Evolutionary conservation across 495 filamentous ascomycete genomes (phyloP).

Genomic region (Rhypophila decipiens): DNA sequence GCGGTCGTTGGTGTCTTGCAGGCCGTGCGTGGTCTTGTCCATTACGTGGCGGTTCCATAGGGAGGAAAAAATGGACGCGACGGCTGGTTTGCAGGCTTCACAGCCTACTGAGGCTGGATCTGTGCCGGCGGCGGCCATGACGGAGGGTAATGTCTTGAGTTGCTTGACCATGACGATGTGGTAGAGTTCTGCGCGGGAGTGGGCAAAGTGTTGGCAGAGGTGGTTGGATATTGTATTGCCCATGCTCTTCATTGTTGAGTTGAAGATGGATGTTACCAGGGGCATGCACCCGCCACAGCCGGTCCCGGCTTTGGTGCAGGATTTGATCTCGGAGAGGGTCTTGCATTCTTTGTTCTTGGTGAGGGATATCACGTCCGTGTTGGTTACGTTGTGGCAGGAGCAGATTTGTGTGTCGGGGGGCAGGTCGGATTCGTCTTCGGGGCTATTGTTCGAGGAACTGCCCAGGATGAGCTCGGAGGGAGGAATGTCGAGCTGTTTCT

Average conservation of each 20-base stretch:
- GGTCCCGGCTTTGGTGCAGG: conserved; percentile 91
- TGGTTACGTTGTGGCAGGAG: conserved; percentile 93
- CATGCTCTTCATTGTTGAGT: conserved; percentile 83
- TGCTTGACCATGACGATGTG: conserved; percentile 84
- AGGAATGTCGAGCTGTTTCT: conserved; percentile 75
- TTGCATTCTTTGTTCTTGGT: conserved; percentile 83
- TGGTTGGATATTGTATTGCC: conserved; percentile 88
- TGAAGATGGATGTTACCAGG: conserved; percentile 87
- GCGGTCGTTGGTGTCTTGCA: conserved; percentile 91
- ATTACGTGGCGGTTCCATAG: conserved; percentile 86
- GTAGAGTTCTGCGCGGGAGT: conserved; percentile 83
- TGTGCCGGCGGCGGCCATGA: conserved; percentile 78
- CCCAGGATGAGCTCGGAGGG: conserved; percentile 90
- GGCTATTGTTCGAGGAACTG: conserved; percentile 64
- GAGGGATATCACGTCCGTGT: conserved; percentile 67
- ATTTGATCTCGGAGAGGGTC: conserved; percentile 79
- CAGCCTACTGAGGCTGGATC: conserved; percentile 74
- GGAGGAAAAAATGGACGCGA: conserved; percentile 79
- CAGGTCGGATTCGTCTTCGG: conserved; percentile 50
- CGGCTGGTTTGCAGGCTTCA: conserved; percentile 83
- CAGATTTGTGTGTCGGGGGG: conserved; percentile 88
- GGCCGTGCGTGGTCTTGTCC: conserved; percentile 63
- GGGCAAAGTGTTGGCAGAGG: conserved; percentile 79
- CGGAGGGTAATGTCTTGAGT: conserved; percentile 65
- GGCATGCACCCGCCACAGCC: conserved; percentile 95